Evolutionary conservation across 306 rosid genomes (phyloP).

Genomic region (Castanospermum australe): DNA sequence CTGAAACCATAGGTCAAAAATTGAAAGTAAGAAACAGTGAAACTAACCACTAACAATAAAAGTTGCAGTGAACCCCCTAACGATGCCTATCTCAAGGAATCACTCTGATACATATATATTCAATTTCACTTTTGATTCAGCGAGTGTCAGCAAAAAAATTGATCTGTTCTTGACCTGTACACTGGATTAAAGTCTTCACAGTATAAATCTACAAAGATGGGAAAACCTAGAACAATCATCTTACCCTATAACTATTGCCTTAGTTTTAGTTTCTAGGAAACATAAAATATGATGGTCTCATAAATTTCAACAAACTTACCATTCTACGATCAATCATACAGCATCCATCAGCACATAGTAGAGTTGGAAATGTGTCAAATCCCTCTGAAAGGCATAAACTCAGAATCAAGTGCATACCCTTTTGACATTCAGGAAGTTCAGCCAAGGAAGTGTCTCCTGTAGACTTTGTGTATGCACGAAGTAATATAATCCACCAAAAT

Average conservation of each 20-base stretch:
- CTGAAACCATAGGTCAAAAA: conserved; percentile 43
- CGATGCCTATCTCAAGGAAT: background rate
- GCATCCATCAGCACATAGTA: conserved; percentile 95
- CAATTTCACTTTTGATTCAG: background rate
- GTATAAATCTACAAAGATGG: background rate
- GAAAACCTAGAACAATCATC: background rate
- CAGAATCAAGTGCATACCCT: conserved; percentile 91
- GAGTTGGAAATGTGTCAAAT: conserved; percentile 94
- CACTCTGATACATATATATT: background rate
- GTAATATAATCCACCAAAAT: conserved; percentile 97
- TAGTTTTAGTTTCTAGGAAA: background rate
- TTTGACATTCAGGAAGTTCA: conserved; percentile 86
- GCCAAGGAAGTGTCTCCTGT: conserved; percentile 89
- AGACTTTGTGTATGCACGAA: conserved; percentile 87
- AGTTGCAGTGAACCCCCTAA: background rate
- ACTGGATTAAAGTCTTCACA: background rate
- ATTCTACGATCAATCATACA: conserved; percentile 97
- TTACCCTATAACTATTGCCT: background rate
- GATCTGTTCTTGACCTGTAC: background rate
- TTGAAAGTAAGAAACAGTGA: conserved; percentile 6
- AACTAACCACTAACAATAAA: background rate
- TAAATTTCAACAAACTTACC: conserved; percentile 53
- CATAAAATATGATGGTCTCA: background rate
- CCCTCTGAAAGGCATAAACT: conserved; percentile 90
- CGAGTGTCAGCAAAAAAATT: background rate